Evolutionary conservation across 23 red algal species (phyloP).

Genomic region (Gracilaria gracilis): DNA sequence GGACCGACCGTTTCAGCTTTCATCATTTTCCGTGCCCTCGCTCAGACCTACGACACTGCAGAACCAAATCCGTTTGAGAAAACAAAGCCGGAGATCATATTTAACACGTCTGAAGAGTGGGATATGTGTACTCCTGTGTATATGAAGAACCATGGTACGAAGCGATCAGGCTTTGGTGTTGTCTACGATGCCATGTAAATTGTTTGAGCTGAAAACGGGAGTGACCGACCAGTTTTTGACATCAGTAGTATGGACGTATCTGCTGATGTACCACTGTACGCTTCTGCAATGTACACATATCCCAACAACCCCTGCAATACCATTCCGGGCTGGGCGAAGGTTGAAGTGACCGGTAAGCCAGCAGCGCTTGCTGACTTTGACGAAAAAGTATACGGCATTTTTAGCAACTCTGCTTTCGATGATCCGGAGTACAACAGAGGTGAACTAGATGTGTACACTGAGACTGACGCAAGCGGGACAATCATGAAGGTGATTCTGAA

Average conservation of each 20-base stretch:
- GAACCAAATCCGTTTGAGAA: slow-evolving; percentile 11
- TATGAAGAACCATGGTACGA: slow-evolving; percentile 15
- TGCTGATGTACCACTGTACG: slow-evolving; percentile 18
- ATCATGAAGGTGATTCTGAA: slow-evolving; percentile 28
- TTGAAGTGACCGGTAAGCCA: slow-evolving; percentile 17
- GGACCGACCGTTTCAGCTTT: slow-evolving; percentile 53
- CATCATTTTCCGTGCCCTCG: slow-evolving; percentile 39
- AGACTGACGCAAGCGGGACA: neutral
- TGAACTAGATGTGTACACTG: neutral
- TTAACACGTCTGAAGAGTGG: slow-evolving; percentile 53
- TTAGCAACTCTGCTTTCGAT: slow-evolving; percentile 23
- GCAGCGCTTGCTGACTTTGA: slow-evolving; percentile 18
- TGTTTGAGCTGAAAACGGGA: slow-evolving; percentile 52
- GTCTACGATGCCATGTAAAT: slow-evolving; percentile 50
- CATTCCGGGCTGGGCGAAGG: slow-evolving; percentile 48
- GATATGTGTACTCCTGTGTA: slow-evolving; percentile 54
- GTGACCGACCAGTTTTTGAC: slow-evolving; percentile 44
- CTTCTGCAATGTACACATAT: slow-evolving; percentile 15
- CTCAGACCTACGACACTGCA: slow-evolving; percentile 19
- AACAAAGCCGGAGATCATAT: slow-evolving; percentile 53
- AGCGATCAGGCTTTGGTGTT: slow-evolving; percentile 39
- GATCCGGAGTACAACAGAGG: slow-evolving; percentile 41
- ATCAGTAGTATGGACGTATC: slow-evolving; percentile 17
- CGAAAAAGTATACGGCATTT: slow-evolving; percentile 1
- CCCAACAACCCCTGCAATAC: slow-evolving; percentile 41